A percentile compares a stretch with the other conserved stretches of the same genome.
phyloP scores from a whole-genome alignment of 2,329 filamentous ascomycete species.

The Aspergillus jensenii region DNA sequence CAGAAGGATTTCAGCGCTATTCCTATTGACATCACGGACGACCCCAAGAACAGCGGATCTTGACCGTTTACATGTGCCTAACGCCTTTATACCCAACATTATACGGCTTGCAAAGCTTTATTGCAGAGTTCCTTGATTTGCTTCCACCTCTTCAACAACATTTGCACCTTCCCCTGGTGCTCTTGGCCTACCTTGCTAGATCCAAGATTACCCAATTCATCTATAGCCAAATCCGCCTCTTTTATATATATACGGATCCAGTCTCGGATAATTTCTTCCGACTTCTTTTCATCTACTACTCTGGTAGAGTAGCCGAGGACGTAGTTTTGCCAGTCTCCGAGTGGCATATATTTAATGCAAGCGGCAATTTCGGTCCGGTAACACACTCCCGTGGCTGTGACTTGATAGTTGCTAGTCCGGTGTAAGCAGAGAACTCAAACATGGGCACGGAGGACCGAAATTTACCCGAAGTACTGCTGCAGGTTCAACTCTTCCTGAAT shows the following conservation, averaged over 20 bases:
- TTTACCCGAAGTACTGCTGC: conserved; percentile 43
- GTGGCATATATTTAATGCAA: conserved; percentile 40
- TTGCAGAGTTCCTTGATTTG: conserved; percentile 39
- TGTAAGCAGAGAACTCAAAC: neutral
- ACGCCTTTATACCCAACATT: conserved; percentile 13
- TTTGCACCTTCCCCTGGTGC: conserved; percentile 24
- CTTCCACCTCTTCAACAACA: conserved; percentile 37
- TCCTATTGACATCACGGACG: conserved; percentile 27
- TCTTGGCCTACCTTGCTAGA: conserved; percentile 7
- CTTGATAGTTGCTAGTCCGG: conserved; percentile 40
- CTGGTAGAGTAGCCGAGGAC: conserved; percentile 36
- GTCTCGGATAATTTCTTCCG: conserved; percentile 32
- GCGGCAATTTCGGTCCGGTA: conserved; percentile 46
- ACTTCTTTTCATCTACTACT: conserved; percentile 30
- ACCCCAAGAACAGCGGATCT: neutral
- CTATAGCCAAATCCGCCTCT: conserved; percentile 34
- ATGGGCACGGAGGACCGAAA: neutral
- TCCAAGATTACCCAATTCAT: conserved; percentile 18
- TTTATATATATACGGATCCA: conserved; percentile 37
- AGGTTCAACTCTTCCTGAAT: conserved; percentile 34
- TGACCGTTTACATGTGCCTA: neutral
- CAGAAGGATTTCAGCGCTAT: conserved; percentile 31
- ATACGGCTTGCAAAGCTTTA: conserved; percentile 23
- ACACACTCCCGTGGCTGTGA: conserved; percentile 39
- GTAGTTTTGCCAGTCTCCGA: conserved; percentile 40